A percentile compares a stretch with the other conserved stretches of the same genome.
phyloP scores from a whole-genome alignment of 768 basidiomycete species.

The Boletus pseudopeckii region DNA sequence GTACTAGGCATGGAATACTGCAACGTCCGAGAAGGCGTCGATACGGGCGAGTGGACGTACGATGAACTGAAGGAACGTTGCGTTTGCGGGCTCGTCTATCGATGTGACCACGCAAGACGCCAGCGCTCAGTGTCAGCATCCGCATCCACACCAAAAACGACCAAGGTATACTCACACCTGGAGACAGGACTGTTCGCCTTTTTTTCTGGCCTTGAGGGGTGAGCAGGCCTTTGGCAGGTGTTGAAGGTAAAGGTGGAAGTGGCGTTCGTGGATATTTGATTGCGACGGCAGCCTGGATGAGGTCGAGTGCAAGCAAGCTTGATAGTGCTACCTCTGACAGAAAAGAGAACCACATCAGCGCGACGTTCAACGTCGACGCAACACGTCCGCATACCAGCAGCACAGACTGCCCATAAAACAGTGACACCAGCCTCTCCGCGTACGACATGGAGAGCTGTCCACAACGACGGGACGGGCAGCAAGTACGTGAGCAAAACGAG shows the following conservation, averaged over 20 bases:
- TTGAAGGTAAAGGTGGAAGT: constrained; percentile 25
- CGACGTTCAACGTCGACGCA: not conserved
- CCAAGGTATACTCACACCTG: constrained; percentile 12
- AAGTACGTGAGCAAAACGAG: constrained; percentile 36
- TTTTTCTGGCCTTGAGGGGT: constrained; percentile 29
- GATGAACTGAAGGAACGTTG: constrained; percentile 31
- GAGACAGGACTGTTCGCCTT: constrained; percentile 23
- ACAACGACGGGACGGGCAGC: constrained; percentile 37
- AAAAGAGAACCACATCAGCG: not conserved
- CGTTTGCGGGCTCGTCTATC: constrained; percentile 25
- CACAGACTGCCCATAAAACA: constrained; percentile 25
- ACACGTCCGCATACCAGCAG: constrained; percentile 26
- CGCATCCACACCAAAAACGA: not conserved
- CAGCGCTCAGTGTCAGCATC: not conserved
- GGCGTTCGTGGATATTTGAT: constrained; percentile 35
- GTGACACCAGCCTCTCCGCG: constrained; percentile 10
- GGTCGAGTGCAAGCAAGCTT: constrained; percentile 32
- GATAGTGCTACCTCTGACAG: constrained; percentile 30
- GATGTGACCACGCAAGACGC: not conserved
- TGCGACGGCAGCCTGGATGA: constrained; percentile 35
- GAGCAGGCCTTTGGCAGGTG: constrained; percentile 20
- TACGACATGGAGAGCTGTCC: constrained; percentile 34
- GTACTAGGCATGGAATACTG: constrained; percentile 36
- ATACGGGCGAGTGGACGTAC: constrained; percentile 29
- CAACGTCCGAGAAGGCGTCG: constrained; percentile 33